Evolutionary conservation across 2,329 filamentous ascomycete species (phyloP).

Genomic region (Teratosphaeria nubilosa): DNA sequence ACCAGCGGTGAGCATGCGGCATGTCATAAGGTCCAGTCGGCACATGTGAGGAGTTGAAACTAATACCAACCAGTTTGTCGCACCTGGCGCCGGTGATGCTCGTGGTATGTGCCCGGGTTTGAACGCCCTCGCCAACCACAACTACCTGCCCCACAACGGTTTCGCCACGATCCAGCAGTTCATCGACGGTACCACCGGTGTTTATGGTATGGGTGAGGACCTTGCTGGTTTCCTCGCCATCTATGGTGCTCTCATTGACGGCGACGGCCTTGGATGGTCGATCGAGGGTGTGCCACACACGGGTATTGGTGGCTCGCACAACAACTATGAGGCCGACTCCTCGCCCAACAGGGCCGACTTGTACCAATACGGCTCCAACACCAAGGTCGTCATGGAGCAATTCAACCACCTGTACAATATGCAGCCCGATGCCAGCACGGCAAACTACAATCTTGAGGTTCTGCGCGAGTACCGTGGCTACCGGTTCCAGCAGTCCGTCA

Average conservation of each 20-base stretch:
- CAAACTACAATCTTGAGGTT: conserved; percentile 25
- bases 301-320: conserved; percentile 20
- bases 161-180: conserved; percentile 26
- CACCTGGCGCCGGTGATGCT: conserved; percentile 20
- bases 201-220: conserved; percentile 23
- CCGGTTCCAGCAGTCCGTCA: conserved; percentile 22
- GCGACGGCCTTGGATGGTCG: conserved; percentile 17
- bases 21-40: neutral
- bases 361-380: conserved; percentile 18
- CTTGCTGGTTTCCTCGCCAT: conserved; percentile 23
- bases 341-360: conserved; percentile 24
- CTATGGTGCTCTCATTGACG: conserved; percentile 26
- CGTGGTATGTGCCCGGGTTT: conserved; percentile 26
- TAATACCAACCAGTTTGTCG: neutral
- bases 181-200: conserved; percentile 17
- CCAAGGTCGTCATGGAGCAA: conserved; percentile 11
- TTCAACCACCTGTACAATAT: conserved; percentile 18
- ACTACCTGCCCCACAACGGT: conserved; percentile 25
- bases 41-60: neutral
- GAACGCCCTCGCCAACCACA: conserved; percentile 26
- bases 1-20: conserved; percentile 16
- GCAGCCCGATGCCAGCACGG: conserved; percentile 13
- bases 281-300: conserved; percentile 19
- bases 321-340: conserved; percentile 27
- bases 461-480: conserved; percentile 18